phyloP scores from a whole-genome alignment of 208 protist genomes.

The Acanthamoeba healyi region DNA sequence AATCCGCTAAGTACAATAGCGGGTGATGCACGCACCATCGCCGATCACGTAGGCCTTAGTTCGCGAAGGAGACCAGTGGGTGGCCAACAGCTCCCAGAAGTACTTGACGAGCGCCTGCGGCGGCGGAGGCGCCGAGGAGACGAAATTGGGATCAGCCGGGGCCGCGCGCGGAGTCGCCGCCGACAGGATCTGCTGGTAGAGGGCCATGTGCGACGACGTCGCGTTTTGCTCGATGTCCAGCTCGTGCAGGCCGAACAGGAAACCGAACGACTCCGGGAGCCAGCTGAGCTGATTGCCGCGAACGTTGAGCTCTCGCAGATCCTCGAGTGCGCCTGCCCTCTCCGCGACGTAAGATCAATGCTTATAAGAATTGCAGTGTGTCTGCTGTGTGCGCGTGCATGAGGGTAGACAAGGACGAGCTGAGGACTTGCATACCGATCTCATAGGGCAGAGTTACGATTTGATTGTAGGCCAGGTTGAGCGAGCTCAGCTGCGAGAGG shows the following conservation, averaged over 20 bases:
- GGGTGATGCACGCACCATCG: background rate
- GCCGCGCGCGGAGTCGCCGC: background rate
- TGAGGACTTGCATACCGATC: slow-evolving; percentile 16
- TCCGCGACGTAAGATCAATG: background rate
- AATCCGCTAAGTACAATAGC: too few relatives aligned
- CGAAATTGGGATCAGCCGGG: background rate
- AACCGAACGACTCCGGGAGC: background rate
- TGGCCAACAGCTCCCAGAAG: background rate
- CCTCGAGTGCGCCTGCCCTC: background rate
- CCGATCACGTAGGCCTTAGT: background rate
- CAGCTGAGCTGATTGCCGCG: slow-evolving; percentile 6
- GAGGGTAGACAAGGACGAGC: background rate
- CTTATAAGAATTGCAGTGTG: background rate
- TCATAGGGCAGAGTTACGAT: background rate
- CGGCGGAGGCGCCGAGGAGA: background rate
- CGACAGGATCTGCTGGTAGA: background rate
- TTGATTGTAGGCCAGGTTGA: slow-evolving; percentile 47
- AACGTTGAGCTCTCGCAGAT: background rate
- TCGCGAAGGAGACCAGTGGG: background rate
- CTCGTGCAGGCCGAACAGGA: background rate
- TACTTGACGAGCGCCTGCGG: slow-evolving; percentile 16
- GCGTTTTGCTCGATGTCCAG: slow-evolving; percentile 16
- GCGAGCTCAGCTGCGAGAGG: background rate
- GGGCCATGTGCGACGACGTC: background rate
- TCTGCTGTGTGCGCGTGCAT: too few relatives aligned